These are phyloP conservation scores for Ustilago sp. DNA, from an alignment of 1,284 basidiomycete genomes.

Conservation along the genomic window DNA sequence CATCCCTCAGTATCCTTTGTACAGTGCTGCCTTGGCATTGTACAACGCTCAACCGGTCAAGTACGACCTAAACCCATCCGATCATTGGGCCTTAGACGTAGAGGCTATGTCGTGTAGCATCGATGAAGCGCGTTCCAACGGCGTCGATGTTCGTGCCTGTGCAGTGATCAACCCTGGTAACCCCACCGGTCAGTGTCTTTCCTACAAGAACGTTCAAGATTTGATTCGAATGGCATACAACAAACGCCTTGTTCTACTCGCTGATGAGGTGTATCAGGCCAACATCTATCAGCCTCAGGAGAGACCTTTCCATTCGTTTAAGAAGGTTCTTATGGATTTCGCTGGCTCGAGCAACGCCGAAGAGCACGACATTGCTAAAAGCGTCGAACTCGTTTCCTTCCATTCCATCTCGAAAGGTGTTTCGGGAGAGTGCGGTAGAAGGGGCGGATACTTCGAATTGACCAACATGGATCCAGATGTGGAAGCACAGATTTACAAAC, in stretches of 20 bases:
- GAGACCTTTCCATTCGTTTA: slow-evolving; percentile 67
- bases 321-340: slow-evolving; percentile 65
- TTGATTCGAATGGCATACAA: slow-evolving; percentile 63
- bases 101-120: slow-evolving; percentile 79
- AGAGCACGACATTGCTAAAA: slow-evolving; percentile 53
- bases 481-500: slow-evolving; percentile 66
- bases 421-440: slow-evolving; percentile 66
- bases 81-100: slow-evolving; percentile 87
- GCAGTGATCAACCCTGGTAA: slow-evolving; percentile 69
- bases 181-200: slow-evolving; percentile 65
- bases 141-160: slow-evolving; percentile 69
- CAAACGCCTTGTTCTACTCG: slow-evolving; percentile 64
- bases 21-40: slow-evolving; percentile 92
- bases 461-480: slow-evolving; percentile 66
- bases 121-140: slow-evolving; percentile 77
- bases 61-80: slow-evolving; percentile 86
- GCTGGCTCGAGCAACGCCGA: slow-evolving; percentile 30
- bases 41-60: slow-evolving; percentile 83
- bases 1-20: slow-evolving; percentile 97
- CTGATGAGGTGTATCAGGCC: slow-evolving; percentile 68
- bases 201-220: slow-evolving; percentile 60
- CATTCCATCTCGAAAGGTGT: slow-evolving; percentile 68
- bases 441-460: slow-evolving; percentile 67
- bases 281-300: slow-evolving; percentile 65
- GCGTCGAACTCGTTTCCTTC: slow-evolving; percentile 67